Base-by-base conservation (phyloP, 1,139 yeast genomes). In the Yamadazyma blattariae region DNA sequence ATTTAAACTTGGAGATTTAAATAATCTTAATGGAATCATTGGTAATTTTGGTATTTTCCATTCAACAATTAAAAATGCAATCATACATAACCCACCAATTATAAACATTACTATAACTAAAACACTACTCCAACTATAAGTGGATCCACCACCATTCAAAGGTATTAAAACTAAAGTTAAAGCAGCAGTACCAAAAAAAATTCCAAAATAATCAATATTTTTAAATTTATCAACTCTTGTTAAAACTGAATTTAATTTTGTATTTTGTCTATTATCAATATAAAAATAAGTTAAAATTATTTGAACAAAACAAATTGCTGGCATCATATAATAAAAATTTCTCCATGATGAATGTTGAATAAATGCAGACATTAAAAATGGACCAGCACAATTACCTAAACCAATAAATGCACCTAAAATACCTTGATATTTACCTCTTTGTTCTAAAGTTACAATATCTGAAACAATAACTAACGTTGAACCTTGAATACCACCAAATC, bases 361-460 rank as follows among this genome's bases (percentile, higher is more conserved):
- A 44, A 76, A 73, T 0, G 67, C 77, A 12, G 78, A 68, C 54
- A 74, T 73, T 13, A 77, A 48, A 39, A 77, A 71, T 0, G 83
- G 82, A 0, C 83, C 83, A 11, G 72, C 45, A 1, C 74, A 73
- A 47, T 71, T 73, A 2, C 83, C 84, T 8, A 76, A 42, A 0
- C 82, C 83, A 15, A 75, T 71, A 40, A 63, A 60, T 1, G 73
- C 53, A 5, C 81, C 82, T 21, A 76, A 53, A 27, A 69, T 67
- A 2, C 75, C 75, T 45, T 68, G 73, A 44, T 57, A 70, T 41
- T 65, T 68, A 0, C 75, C 75, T 41, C 75, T 54, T 39, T 70
- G 68, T 41, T 60, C 55, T 30, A 67, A 54, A 0, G 72, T 61
- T 10, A 69, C 70, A 21, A 70, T 56, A 40, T 70, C 76, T 41